Base-by-base conservation (phyloP, 1,139 yeast genomes). In the Saccharomycopsis hybrid region DNA sequence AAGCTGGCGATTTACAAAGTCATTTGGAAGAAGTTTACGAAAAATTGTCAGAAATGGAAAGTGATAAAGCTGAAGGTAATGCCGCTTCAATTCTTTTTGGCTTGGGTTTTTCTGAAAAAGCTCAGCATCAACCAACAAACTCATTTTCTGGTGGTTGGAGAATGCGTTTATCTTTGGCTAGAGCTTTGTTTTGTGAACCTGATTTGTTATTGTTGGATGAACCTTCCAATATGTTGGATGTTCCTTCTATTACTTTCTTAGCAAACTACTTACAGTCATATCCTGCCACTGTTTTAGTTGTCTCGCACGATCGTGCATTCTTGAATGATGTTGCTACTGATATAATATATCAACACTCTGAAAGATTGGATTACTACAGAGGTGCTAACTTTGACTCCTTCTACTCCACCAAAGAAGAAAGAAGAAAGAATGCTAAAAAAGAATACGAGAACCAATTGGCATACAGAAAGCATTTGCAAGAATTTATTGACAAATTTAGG, bases 201-300 rank as follows among this genome's bases (percentile, higher is more conserved):
- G 98, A 94, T 66, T 74, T 92, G 58, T 74, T 92, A 59, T 72
- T 92, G 62, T 76, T 92, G 58, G 98, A 92, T 78, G 98, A 92
- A 77, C 98, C 98, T 62, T 90, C 98, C 58, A 92, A 92, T 83
- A 92, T 90, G 97, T 85, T 92, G 95, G 98, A 92, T 78, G 97
- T 92, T 67, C 98, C 98, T 33, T 90, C 97, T 49, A 88, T 92
- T 65, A 92, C 97, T 2, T 92, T 81, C 65, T 76, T 92, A 64
- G 94, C 97, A 8, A 80, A 85, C 59, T 92, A 92, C 65, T 72
- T 92, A 59, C 96, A 88, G 64, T 74, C 86, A 8, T 92, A 92
- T 65, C 90, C 95, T 53, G 79, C 96, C 0, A 92, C 98, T 0
- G 95, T 92, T 4, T 73, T 92, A 58, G 95, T 90, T 40, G 99